A percentile compares a stretch with the other conserved stretches of the same genome.
Evolutionary conservation across 2,329 filamentous ascomycete species (phyloP).

Genomic region (Onygena corvina): DNA sequence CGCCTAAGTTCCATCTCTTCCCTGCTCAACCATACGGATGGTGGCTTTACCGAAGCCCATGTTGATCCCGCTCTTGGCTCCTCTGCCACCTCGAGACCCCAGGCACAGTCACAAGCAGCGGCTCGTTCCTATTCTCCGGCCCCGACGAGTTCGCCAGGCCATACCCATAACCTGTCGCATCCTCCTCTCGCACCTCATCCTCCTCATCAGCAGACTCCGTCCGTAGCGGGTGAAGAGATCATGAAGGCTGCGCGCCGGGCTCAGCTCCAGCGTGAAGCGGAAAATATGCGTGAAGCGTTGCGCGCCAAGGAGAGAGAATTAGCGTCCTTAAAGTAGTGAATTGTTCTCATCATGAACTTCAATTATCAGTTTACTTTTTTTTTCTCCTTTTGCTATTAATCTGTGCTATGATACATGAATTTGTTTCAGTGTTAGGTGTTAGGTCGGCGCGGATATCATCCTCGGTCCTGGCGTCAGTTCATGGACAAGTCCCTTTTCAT

Average conservation of each 20-base stretch:
- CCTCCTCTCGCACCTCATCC: no score
- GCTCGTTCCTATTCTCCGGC: constrained; percentile 11
- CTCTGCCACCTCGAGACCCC: constrained; percentile 17
- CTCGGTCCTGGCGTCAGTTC: neutral
- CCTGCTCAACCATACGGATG: constrained; percentile 50
- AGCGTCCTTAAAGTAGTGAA: constrained; percentile 37
- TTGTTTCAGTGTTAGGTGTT: constrained; percentile 5
- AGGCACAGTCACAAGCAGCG: constrained; percentile 20
- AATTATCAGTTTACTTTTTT: constrained; percentile 14
- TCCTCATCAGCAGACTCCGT: neutral
- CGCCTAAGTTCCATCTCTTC: constrained; percentile 65
- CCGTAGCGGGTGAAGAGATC: constrained; percentile 33
- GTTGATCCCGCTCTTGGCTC: constrained; percentile 32
- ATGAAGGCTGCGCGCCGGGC: constrained; percentile 51
- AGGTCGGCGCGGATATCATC: neutral
- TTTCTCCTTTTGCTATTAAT: constrained; percentile 3
- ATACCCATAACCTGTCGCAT: no score
- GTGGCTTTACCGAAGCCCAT: constrained; percentile 23
- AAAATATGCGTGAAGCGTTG: constrained; percentile 61
- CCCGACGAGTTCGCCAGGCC: constrained; percentile 8
- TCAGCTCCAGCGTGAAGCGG: constrained; percentile 58
- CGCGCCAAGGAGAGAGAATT: constrained; percentile 64
- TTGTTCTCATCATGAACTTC: constrained; percentile 11
- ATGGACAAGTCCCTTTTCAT: neutral
- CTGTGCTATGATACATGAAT: constrained; percentile 5